Conservation (phyloP, 768 basidiomycete species). For the Lactifluus pinguis region DNA sequence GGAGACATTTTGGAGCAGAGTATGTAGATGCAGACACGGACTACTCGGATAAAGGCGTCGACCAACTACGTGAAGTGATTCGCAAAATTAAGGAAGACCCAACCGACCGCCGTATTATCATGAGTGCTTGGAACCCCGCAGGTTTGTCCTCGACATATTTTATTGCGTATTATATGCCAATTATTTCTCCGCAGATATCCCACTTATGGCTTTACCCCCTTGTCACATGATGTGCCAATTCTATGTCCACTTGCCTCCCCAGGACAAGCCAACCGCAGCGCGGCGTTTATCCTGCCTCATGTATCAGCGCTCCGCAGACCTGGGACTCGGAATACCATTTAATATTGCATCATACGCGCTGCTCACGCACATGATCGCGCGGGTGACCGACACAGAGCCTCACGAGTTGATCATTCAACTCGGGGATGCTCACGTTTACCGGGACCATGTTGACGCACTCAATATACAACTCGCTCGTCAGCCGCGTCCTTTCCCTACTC, state of each 20-base stretch:
- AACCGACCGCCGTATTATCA: slow-evolving; percentile 86
- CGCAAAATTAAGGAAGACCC: slow-evolving; percentile 88
- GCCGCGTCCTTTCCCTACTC: slow-evolving; percentile 75
- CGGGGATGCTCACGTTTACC: slow-evolving; percentile 95
- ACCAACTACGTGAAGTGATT: slow-evolving; percentile 86
- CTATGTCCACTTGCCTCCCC: slow-evolving; percentile 82
- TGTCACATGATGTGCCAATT: slow-evolving; percentile 99
- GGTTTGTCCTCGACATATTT: slow-evolving; percentile 41
- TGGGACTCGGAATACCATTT: slow-evolving; percentile 96
- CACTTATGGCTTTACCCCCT: slow-evolving; percentile 92
- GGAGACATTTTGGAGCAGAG: slow-evolving; percentile 88
- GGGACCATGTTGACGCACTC: slow-evolving; percentile 85
- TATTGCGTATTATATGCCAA: background rate
- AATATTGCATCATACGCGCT: slow-evolving; percentile 99
- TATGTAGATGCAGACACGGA: slow-evolving; percentile 67
- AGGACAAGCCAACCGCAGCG: slow-evolving; percentile 36
- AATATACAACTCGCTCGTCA: slow-evolving; percentile 68
- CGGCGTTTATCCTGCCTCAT: slow-evolving; percentile 87
- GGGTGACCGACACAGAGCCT: slow-evolving; percentile 75
- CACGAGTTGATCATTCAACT: slow-evolving; percentile 92
- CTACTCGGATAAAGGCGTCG: slow-evolving; percentile 80
- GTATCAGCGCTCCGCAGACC: slow-evolving; percentile 96
- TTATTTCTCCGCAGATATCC: slow-evolving; percentile 55
- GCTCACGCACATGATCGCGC: slow-evolving; percentile 96
- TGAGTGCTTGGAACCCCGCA: slow-evolving; percentile 97